Base-by-base conservation (phyloP, 495 filamentous ascomycete species). In the Trichodelitschia bisporula region DNA sequence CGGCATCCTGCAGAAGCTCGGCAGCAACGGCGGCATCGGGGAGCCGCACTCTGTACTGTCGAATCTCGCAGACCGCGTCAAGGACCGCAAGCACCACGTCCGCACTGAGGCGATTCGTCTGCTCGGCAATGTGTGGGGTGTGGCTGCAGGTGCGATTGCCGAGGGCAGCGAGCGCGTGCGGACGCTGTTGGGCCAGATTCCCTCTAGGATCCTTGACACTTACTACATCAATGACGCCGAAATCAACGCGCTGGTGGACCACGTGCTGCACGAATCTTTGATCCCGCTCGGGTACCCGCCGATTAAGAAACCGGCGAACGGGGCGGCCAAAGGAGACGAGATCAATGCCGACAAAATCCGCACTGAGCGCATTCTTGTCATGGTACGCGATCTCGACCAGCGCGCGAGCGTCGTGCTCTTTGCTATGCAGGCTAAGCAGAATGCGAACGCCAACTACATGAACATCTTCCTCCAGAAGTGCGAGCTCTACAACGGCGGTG, bases 181-280 rank as follows among this genome's bases (percentile, higher is more conserved):
- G 3, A 56, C 64, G 15, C 57, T 79, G 9, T 53, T 99, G 8
- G 71, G 71, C 10, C 70, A 69, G 28, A 77, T 82, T 26, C 84
- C 86, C 9, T 72, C 70, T 1, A 80, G 69, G 42, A 82, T 95
- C 21, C 66, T 90, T 32, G 79, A 82, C 40, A 69, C 77, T 0
- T 77, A 72, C 37, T 99, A 91, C 44, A 73, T 83, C 27, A 93
- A 93, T 44, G 82, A 93, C 43, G 55, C 56, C 3, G 82, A 91
- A 35, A 65, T 93, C 31, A 83, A 82, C 46, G 62, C 75, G 14
- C 53, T 82, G 28, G 58, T 93, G 19, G 83, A 93, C 36, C 67
- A 69, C 14, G 77, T 84, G n/a, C 50, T 90, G 25, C 89, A 70
- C 48, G 82, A 92, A 35, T 70, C 66, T 18, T 59, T 99, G 16